These are phyloP conservation scores for Pseudocercospora ulei DNA, from an alignment of 2,329 filamentous ascomycete genomes.

Conservation along the genomic window DNA sequence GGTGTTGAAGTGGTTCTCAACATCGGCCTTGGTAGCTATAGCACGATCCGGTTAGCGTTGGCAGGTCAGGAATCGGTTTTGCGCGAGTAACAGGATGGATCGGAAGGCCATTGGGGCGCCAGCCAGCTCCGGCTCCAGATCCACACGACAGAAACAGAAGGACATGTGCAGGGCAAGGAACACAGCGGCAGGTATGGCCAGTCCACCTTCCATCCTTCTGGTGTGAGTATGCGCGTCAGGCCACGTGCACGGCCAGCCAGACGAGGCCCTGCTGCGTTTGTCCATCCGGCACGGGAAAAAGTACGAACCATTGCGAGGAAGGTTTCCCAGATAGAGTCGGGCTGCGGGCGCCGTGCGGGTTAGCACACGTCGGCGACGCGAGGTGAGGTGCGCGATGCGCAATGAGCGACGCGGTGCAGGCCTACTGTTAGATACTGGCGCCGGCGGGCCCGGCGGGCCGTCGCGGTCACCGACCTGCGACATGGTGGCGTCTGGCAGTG, in stretches of 20 bases:
- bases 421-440: conserved; percentile 5
- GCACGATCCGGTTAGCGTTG: conserved; percentile 42
- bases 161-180: conserved; percentile 12
- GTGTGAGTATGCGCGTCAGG: conserved; percentile 18
- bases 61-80: conserved; percentile 24
- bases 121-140: conserved; percentile 28
- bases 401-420: background rate
- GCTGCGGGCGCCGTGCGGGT: conserved; percentile 7
- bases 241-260: conserved; percentile 19
- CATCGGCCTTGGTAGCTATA: conserved; percentile 88
- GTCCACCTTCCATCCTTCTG: conserved; percentile 17
- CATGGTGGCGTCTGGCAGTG: conserved; percentile 1
- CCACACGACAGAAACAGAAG: conserved; percentile 16
- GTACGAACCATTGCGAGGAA: conserved; percentile 82
- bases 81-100: conserved; percentile 13
- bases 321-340: conserved; percentile 59
- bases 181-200: conserved; percentile 19
- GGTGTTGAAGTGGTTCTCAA: conserved; percentile 88
- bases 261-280: conserved; percentile 22
- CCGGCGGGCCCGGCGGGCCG: conserved; percentile 6
- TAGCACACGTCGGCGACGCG: too few species aligned
- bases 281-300: conserved; percentile 27
- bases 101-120: conserved; percentile 18
- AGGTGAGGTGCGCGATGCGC: background rate
- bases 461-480: conserved; percentile 5